phyloP scores from a whole-genome alignment of 2,329 filamentous ascomycete species.

The Cladosporium oxysporum region DNA sequence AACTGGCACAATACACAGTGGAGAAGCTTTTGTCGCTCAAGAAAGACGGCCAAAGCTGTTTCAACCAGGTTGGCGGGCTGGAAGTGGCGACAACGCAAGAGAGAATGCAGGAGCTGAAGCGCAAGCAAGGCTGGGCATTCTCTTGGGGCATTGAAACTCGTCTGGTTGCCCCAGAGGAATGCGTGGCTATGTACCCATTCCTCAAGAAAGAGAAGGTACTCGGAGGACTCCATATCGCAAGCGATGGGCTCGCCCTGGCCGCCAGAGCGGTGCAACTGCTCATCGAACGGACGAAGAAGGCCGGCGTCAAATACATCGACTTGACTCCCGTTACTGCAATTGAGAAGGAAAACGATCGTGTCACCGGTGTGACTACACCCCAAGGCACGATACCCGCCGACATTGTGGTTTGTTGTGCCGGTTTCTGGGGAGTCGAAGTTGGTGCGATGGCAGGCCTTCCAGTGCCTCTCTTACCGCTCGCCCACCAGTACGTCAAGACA shows the following conservation, averaged over 20 bases:
- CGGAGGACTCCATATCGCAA: constrained; percentile 62
- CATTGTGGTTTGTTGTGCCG: constrained; percentile 63
- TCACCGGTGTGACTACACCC: constrained; percentile 59
- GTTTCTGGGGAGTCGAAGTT: constrained; percentile 67
- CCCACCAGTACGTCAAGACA: constrained; percentile 66
- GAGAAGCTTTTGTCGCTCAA: constrained; percentile 59
- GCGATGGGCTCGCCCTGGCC: constrained; percentile 62
- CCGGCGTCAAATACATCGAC: constrained; percentile 61
- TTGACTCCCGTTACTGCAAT: constrained; percentile 61
- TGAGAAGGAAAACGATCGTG: constrained; percentile 49
- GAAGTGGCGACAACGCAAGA: constrained; percentile 63
- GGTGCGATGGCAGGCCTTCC: constrained; percentile 61
- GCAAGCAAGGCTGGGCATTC: constrained; percentile 61
- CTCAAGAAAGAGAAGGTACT: constrained; percentile 57
- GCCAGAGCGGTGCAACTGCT: constrained; percentile 63
- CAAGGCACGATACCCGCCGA: constrained; percentile 57
- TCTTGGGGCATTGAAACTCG: constrained; percentile 62
- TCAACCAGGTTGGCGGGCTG: constrained; percentile 65
- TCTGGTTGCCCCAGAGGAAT: constrained; percentile 56
- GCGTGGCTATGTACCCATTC: constrained; percentile 55
- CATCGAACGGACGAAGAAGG: constrained; percentile 57
- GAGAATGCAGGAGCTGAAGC: constrained; percentile 61
- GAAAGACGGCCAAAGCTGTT: constrained; percentile 53
- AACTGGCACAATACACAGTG: constrained; percentile 62
- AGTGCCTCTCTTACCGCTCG: constrained; percentile 62